A percentile compares a stretch with the other conserved stretches of the same genome.
phyloP scores from a whole-genome alignment of 495 filamentous ascomycete species.

The Tuber borchii region DNA sequence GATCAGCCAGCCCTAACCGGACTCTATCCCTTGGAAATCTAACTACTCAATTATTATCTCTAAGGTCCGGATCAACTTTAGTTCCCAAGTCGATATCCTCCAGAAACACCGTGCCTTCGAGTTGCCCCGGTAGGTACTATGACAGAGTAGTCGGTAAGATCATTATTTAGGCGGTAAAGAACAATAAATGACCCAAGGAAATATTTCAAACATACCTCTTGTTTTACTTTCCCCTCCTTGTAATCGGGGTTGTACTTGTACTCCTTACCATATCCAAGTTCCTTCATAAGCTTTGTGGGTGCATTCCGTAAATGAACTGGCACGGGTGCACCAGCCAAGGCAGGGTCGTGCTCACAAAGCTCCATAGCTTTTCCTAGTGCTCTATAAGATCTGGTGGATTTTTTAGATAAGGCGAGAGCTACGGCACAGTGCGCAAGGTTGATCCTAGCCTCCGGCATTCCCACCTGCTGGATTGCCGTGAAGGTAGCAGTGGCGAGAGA shows the following conservation, averaged over 20 bases:
- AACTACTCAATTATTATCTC: constrained; percentile 11
- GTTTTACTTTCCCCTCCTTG: constrained; percentile 70
- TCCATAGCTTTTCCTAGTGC: constrained; percentile 71
- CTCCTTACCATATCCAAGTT: constrained; percentile 78
- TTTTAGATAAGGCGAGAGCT: constrained; percentile 72
- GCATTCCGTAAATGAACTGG: constrained; percentile 88
- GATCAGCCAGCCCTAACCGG: neutral
- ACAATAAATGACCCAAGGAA: neutral
- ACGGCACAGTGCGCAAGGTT: constrained; percentile 81
- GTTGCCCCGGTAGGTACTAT: constrained; percentile 66
- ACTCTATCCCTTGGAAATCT: neutral
- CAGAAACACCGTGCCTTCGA: constrained; percentile 65
- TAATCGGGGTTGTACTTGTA: constrained; percentile 98
- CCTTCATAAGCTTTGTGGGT: constrained; percentile 85
- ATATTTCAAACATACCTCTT: constrained; percentile 50
- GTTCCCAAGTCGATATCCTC: constrained; percentile 76
- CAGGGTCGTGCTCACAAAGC: constrained; percentile 64
- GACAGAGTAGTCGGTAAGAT: neutral
- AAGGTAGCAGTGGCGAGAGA: constrained; percentile 77
- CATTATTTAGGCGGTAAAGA: neutral
- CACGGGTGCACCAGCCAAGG: constrained; percentile 68
- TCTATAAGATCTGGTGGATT: constrained; percentile 79
- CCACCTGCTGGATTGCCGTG: constrained; percentile 78
- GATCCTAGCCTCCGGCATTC: constrained; percentile 90
- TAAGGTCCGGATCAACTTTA: constrained; percentile 60